These are phyloP conservation scores for Pezicula rhizophila DNA, from an alignment of 2,329 filamentous ascomycete genomes.

Conservation along the genomic window DNA sequence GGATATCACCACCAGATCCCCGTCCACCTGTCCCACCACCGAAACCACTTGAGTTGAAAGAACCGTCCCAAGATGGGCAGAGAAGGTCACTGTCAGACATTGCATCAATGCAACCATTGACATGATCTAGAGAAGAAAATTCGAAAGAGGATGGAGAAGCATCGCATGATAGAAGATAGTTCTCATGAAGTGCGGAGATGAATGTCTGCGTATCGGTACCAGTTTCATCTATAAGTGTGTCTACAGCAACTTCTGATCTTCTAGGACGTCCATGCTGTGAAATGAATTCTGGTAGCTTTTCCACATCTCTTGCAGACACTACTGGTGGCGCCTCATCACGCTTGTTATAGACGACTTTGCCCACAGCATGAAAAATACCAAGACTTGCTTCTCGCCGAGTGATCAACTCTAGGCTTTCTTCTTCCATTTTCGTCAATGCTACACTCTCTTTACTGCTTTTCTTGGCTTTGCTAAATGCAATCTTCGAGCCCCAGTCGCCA, in stretches of 20 bases:
- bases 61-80: conserved; percentile 63
- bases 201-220: conserved; percentile 91
- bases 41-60: conserved; percentile 56
- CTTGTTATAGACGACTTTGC: conserved; percentile 96
- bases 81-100: conserved; percentile 86
- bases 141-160: conserved; percentile 42
- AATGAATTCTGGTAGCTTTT: conserved; percentile 55
- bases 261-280: conserved; percentile 52
- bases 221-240: conserved; percentile 83
- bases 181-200: conserved; percentile 85
- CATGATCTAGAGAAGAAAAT: conserved; percentile 63
- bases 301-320: conserved; percentile 35
- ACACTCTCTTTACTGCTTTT: conserved; percentile 50
- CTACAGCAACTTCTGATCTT: conserved; percentile 59
- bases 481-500: conserved; percentile 67
- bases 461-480: conserved; percentile 62
- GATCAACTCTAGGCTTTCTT: conserved; percentile 72
- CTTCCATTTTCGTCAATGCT: conserved; percentile 67
- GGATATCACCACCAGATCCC: conserved; percentile 61
- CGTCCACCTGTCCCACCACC: conserved; percentile 38
- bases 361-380: conserved; percentile 93
- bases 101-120: conserved; percentile 79
- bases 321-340: conserved; percentile 51
- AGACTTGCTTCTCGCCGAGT: conserved; percentile 84
- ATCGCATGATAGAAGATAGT: conserved; percentile 82